These are phyloP conservation scores for Mycena venus DNA, from an alignment of 768 basidiomycete genomes.

Conservation along the genomic window DNA sequence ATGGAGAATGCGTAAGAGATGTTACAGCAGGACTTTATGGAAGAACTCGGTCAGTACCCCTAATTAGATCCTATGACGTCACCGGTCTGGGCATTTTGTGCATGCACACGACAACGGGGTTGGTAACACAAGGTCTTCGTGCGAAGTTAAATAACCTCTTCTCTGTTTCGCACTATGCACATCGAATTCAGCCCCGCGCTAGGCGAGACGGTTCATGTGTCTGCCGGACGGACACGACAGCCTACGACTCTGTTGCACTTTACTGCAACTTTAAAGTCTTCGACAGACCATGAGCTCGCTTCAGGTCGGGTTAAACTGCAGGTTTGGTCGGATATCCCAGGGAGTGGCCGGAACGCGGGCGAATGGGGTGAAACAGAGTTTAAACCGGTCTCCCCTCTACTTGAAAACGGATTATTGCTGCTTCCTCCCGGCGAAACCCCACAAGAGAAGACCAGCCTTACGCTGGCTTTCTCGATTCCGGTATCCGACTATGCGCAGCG, in stretches of 20 bases:
- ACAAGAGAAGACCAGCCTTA: conserved; percentile 19
- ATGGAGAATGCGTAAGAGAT: too few relatives aligned
- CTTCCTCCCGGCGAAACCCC: not conserved
- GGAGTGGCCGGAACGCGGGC: conserved; percentile 29
- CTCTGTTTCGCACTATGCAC: conserved; percentile 41
- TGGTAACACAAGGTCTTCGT: not conserved
- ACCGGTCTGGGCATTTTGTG: conserved; percentile 21
- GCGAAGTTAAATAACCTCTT: not conserved
- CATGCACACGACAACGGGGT: not conserved
- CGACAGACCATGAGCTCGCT: conserved; percentile 47
- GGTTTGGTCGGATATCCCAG: conserved; percentile 57
- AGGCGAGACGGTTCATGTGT: conserved; percentile 45
- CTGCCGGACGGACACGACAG: conserved; percentile 8
- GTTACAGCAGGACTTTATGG: too few relatives aligned
- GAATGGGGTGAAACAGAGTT: conserved; percentile 55
- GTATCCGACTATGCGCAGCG: not conserved
- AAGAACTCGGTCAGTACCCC: not conserved
- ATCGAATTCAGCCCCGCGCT: conserved; percentile 57
- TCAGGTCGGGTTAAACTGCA: conserved; percentile 51
- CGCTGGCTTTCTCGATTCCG: conserved; percentile 19
- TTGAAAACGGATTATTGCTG: conserved; percentile 27
- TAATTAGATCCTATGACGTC: conserved; percentile 36
- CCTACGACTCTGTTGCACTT: conserved; percentile 46
- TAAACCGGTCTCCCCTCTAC: not conserved
- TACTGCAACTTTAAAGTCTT: conserved; percentile 46